Evolutionary conservation across 257 asterid species (phyloP).

Genomic region (Solanum chmielewskii): DNA sequence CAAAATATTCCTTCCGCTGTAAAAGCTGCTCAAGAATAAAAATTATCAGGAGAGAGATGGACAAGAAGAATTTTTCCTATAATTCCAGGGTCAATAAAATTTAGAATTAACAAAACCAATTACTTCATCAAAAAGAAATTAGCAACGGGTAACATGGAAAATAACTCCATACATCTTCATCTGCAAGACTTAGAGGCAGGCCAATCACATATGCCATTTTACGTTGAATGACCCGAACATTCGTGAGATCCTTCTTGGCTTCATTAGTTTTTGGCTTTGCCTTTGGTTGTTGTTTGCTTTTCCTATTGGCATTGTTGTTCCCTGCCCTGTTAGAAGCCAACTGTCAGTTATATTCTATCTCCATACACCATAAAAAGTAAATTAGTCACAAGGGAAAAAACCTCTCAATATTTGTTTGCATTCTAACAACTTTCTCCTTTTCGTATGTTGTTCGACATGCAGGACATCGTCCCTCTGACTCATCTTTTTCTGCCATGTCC

Average conservation of each 20-base stretch:
- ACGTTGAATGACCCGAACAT: slow-evolving; percentile 88
- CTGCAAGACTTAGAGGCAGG: slow-evolving; percentile 80
- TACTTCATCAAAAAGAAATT: neutral
- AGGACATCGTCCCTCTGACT: slow-evolving; percentile 90
- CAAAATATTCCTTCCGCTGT: slow-evolving; percentile 76
- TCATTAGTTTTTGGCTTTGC: slow-evolving; percentile 70
- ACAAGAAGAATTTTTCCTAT: neutral
- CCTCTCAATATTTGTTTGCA: slow-evolving; percentile 74
- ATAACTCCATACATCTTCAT: slow-evolving; percentile 65
- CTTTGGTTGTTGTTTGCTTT: slow-evolving; percentile 69
- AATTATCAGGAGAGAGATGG: neutral
- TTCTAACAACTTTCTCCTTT: slow-evolving; percentile 77
- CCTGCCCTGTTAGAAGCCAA: slow-evolving; percentile 30
- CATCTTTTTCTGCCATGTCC: slow-evolving; percentile 93
- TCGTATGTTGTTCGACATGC: slow-evolving; percentile 78
- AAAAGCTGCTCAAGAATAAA: slow-evolving; percentile 42
- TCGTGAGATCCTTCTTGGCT: slow-evolving; percentile 74
- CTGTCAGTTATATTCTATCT: neutral
- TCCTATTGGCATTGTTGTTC: slow-evolving; percentile 41
- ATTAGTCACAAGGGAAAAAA: slow-evolving; percentile 8
- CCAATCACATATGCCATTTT: slow-evolving; percentile 94
- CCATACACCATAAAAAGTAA: neutral
- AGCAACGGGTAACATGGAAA: neutral
- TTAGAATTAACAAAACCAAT: neutral
- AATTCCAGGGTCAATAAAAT: neutral